Base-by-base conservation (phyloP, 2,329 filamentous ascomycete genomes). In the Sporothrix schenckii region DNA sequence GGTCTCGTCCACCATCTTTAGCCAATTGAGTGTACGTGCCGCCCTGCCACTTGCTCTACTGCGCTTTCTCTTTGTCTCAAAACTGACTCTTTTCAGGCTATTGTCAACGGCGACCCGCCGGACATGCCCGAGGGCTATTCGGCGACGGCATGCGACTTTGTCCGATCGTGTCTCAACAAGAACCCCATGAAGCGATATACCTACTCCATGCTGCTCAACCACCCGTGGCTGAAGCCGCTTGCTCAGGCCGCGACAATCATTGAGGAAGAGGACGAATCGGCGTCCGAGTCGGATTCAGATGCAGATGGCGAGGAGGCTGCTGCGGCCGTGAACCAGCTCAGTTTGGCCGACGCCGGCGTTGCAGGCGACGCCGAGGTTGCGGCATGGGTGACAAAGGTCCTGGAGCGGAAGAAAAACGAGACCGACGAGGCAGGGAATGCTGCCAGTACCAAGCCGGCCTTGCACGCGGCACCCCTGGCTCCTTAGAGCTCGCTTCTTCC, bases 1-100 rank as follows among this genome's bases (percentile, higher is more conserved):
- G 80, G 95, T 96, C 1, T 98, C 96, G 74, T 95, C 94, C 79
- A 98, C 97, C 77, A 99, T 99, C 75, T 98, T 99, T 84, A 96
- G 93, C 77, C 95, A 99, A 79, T 84, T 99, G 47, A 96, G 91
- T 76, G 95, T 98, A 86, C 89, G 94, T 89, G 2, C 34, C 30
- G 70, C 58, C 14, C 13, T 39, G 60, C 60, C 14, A 16, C 11
- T 47, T 5, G 34, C 47, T 21, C 39, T 13, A 2, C 14, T 44
- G 10, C 41, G 41, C 41, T 39, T 11, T 63, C 14, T 21, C 63
- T 60, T 41, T 58, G 49, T 41, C 39, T 50, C 56, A 71, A 7
- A 27, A 71, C 27, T 61, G 58, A 77, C 74, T 52, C 9, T 77
- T 71, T 56, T 30, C 75, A 99, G 95, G 95, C 95, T 70, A 99